Percentiles rank a stretch among this genome's conserved stretches.
Conservation (phyloP, 2,329 filamentous ascomycete genomes). For the Sclerotinia spermophila region DNA sequence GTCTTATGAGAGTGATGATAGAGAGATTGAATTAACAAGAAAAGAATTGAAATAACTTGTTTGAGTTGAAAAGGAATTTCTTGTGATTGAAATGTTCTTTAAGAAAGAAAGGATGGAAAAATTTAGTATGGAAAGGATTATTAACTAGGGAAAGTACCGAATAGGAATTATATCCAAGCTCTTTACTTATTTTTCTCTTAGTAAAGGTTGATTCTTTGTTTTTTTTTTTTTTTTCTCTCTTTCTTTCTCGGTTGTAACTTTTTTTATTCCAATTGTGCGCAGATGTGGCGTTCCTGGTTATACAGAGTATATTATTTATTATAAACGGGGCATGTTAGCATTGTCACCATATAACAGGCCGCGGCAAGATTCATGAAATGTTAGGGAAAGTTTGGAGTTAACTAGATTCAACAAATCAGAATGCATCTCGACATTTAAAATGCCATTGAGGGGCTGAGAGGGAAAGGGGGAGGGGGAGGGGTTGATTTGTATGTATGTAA, state of each 20-base stretch:
- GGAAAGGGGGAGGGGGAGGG: not conserved
- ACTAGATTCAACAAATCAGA: not conserved
- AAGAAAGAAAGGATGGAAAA: conserved; percentile 3
- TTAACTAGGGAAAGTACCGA: not conserved
- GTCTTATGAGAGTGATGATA: not conserved
- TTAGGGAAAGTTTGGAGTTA: not conserved
- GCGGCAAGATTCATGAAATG: not conserved
- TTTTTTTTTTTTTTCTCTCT: not conserved
- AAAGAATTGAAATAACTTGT: not conserved
- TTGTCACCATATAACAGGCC: not conserved
- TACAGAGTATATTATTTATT: not conserved
- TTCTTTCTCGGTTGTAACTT: conserved; percentile 6
- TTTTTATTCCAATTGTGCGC: not conserved
- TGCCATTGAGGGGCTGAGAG: not conserved
- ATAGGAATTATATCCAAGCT: conserved; percentile 3
- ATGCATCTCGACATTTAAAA: not conserved
- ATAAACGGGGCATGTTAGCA: not conserved
- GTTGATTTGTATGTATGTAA: not conserved
- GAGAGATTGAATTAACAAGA: not conserved
- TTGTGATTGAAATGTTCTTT: not conserved
- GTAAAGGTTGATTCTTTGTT: not conserved
- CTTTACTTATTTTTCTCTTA: not conserved
- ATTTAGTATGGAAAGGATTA: not conserved
- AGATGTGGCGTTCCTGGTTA: not conserved
- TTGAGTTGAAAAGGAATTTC: not conserved